These are phyloP conservation scores for Ajuga reptans DNA, from an alignment of 305 asterid genomes.

Conservation along the genomic window DNA sequence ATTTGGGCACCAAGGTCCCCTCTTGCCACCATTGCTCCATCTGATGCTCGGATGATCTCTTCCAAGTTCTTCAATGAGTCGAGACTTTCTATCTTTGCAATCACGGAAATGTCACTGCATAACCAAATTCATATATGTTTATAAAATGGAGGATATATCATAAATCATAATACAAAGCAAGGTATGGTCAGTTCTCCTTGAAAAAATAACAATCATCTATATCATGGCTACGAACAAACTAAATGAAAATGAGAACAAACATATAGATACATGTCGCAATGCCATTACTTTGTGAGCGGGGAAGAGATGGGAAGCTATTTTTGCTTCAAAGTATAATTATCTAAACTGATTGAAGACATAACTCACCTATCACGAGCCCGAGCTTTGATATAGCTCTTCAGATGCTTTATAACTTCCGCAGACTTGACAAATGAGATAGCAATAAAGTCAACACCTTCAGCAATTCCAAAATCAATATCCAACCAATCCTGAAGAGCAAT, in stretches of 20 bases:
- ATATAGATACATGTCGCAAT: not conserved
- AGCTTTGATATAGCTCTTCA: constrained; percentile 73
- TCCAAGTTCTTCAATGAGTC: constrained; percentile 76
- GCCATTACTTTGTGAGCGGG: not conserved
- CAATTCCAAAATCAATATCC: constrained; percentile 85
- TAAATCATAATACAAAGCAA: not conserved
- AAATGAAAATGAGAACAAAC: not conserved
- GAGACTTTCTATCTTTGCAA: constrained; percentile 81
- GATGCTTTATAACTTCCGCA: constrained; percentile 78
- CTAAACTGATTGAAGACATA: constrained; percentile 1
- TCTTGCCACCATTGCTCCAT: constrained; percentile 90
- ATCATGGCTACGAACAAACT: not conserved
- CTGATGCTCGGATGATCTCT: constrained; percentile 66
- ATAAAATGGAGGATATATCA: not conserved
- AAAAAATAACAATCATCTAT: not conserved
- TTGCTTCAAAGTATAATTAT: not conserved
- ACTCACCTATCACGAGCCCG: constrained; percentile 72
- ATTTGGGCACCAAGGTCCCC: constrained; percentile 92
- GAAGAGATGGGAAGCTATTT: not conserved
- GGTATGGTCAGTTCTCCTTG: not conserved
- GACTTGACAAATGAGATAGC: constrained; percentile 88
- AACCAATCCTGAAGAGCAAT: constrained; percentile 62
- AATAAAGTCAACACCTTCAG: constrained; percentile 80
- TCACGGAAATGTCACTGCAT: constrained; percentile 66
- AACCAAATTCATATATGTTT: constrained; percentile 12